Evolutionary conservation across 1,139 yeast species (phyloP).

Genomic region (Pichia sp.): DNA sequence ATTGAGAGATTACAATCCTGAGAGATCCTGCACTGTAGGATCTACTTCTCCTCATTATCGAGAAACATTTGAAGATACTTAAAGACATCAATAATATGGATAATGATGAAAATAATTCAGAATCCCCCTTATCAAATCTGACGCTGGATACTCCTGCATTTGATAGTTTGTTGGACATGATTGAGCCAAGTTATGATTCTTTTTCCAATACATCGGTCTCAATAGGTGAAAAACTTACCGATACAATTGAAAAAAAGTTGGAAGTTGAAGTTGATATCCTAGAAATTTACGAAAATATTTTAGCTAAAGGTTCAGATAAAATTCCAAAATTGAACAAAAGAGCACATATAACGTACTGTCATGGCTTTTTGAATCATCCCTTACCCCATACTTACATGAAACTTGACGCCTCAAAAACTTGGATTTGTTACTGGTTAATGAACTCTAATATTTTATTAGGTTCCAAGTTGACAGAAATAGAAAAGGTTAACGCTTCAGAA

Average conservation of each 20-base stretch:
- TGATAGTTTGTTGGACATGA: slow-evolving; percentile 23
- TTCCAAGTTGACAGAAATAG: slow-evolving; percentile 12
- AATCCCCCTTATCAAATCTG: too few species aligned
- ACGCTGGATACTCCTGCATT: too few species aligned
- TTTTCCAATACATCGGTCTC: slow-evolving; percentile 9
- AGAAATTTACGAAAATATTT: slow-evolving; percentile 26
- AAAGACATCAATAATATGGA: too few species aligned
- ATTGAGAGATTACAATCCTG: neutral
- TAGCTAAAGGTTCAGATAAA: slow-evolving; percentile 24
- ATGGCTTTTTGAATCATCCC: slow-evolving; percentile 34
- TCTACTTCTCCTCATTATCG: too few species aligned
- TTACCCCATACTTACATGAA: slow-evolving; percentile 44
- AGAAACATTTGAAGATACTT: too few species aligned
- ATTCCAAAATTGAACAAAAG: slow-evolving; percentile 27
- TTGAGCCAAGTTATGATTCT: slow-evolving; percentile 11
- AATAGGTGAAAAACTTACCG: slow-evolving; percentile 16
- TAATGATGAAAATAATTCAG: too few species aligned
- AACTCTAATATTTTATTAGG: slow-evolving; percentile 47
- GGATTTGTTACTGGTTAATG: slow-evolving; percentile 82
- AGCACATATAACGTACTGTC: slow-evolving; percentile 35
- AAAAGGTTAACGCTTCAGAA: slow-evolving; percentile 4
- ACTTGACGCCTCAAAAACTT: slow-evolving; percentile 83
- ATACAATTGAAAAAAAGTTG: slow-evolving; percentile 27
- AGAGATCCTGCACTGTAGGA: too few species aligned
- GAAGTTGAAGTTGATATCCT: slow-evolving; percentile 26